Evolutionary conservation across 768 basidiomycete genomes (phyloP).

Genomic region (Coprinellus aureogranulatus): DNA sequence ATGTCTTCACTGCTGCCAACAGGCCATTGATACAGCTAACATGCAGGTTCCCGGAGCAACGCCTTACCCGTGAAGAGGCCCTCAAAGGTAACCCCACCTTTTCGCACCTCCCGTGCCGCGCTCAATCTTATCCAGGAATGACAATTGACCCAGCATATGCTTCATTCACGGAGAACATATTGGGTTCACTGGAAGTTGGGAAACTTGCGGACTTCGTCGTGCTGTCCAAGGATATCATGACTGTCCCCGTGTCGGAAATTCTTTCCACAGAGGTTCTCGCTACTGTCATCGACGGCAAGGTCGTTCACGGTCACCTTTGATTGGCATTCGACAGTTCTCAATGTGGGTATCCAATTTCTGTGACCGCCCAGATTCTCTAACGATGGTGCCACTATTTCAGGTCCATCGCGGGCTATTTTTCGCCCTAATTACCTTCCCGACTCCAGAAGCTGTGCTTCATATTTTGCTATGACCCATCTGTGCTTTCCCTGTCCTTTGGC

Average conservation of each 20-base stretch:
- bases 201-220: constrained; percentile 87
- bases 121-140: constrained; percentile 58
- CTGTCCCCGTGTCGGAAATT: constrained; percentile 53
- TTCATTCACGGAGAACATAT: constrained; percentile 67
- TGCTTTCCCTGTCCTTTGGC: too few species aligned
- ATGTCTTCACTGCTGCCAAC: background rate
- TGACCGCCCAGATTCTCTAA: too few species aligned
- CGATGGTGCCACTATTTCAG: too few species aligned
- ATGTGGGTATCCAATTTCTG: background rate
- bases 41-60: constrained; percentile 78
- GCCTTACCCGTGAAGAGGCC: constrained; percentile 72
- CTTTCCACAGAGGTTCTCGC: constrained; percentile 65
- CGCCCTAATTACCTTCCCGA: too few species aligned
- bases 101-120: background rate
- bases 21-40: background rate
- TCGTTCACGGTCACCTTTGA: constrained; percentile 38
- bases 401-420: too few species aligned
- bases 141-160: constrained; percentile 87
- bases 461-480: too few species aligned
- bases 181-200: constrained; percentile 77
- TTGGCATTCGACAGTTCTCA: background rate
- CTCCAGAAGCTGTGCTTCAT: too few species aligned
- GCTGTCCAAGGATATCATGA: constrained; percentile 80
- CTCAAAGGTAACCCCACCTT: constrained; percentile 50
- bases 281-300: constrained; percentile 75